These are phyloP conservation scores for Pseudogymnoascus sp. DNA, from an alignment of 2,329 filamentous ascomycete species.

Conservation along the genomic window DNA sequence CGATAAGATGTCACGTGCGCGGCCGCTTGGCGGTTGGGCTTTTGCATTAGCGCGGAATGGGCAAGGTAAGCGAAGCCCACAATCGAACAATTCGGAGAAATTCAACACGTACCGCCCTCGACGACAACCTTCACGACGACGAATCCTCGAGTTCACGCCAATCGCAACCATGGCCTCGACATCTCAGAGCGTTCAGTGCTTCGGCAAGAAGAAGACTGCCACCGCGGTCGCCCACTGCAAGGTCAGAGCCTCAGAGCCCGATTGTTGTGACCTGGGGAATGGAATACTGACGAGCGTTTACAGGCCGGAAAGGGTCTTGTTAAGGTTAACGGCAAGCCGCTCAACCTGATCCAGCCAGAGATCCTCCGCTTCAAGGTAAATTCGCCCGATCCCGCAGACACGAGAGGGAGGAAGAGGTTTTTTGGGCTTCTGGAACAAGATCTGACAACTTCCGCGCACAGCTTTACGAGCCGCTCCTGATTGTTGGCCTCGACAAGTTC, in stretches of 20 bases:
- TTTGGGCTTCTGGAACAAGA: background rate
- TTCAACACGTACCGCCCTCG: constrained; percentile 7
- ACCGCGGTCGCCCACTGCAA: constrained; percentile 72
- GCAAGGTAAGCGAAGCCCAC: constrained; percentile 10
- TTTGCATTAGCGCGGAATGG: constrained; percentile 3
- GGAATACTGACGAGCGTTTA: constrained; percentile 25
- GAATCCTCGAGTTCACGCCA: constrained; percentile 11
- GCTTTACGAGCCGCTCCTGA: constrained; percentile 98
- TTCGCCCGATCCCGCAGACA: background rate
- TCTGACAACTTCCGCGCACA: constrained; percentile 28
- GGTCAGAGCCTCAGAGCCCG: constrained; percentile 39
- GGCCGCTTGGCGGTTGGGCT: background rate
- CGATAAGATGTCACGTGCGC: background rate
- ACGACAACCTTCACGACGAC: constrained; percentile 5
- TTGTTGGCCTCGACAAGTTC: constrained; percentile 97
- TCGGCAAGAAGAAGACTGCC: constrained; percentile 93
- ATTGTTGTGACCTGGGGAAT: background rate
- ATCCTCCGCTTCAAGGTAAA: constrained; percentile 90
- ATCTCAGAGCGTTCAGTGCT: constrained; percentile 85
- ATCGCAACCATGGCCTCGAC: constrained; percentile 45
- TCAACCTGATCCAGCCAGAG: constrained; percentile 89
- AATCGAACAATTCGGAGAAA: constrained; percentile 7
- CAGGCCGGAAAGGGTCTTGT: constrained; percentile 80
- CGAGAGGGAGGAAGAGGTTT: background rate
- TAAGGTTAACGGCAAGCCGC: constrained; percentile 97